A percentile compares a stretch with the other conserved stretches of the same genome.
Evolutionary conservation across 768 basidiomycete genomes (phyloP).

Genomic region (Tylopilus vinaceipallidus): DNA sequence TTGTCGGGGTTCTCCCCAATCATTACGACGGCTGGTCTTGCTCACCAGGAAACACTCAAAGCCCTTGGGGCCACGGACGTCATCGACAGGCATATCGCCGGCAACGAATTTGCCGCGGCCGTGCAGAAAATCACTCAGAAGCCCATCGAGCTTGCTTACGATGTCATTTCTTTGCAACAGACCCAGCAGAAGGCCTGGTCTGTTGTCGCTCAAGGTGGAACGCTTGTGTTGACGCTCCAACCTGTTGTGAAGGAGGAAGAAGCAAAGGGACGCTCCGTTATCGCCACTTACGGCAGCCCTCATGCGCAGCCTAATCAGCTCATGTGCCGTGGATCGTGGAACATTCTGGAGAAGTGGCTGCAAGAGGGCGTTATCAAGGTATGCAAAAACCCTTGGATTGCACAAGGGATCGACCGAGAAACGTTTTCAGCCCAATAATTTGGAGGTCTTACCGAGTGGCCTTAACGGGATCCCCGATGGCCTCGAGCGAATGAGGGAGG

Average conservation of each 20-base stretch:
- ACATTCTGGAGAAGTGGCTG: conserved; percentile 23
- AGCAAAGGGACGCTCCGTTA: conserved; percentile 15
- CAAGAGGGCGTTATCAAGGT: conserved; percentile 28
- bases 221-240: conserved; percentile 29
- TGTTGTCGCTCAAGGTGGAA: conserved; percentile 33
- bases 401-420: background rate
- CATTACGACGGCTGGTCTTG: conserved; percentile 37
- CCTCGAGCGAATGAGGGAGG: conserved; percentile 34
- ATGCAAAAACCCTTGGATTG: background rate
- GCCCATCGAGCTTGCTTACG: conserved; percentile 25
- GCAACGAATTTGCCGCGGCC: conserved; percentile 12
- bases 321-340: conserved; percentile 21
- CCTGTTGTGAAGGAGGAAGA: conserved; percentile 22
- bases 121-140: conserved; percentile 27
- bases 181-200: conserved; percentile 37
- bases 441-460: conserved; percentile 42
- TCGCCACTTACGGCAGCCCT: conserved; percentile 27
- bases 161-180: conserved; percentile 31
- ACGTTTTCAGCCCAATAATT: conserved; percentile 36
- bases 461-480: conserved; percentile 37
- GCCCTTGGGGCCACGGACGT: conserved; percentile 41
- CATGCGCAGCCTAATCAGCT: conserved; percentile 15
- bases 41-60: conserved; percentile 31
- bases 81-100: conserved; percentile 30
- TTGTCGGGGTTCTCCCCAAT: conserved; percentile 41